Base-by-base conservation (phyloP, 73 alveolate genomes). In the Breviolum minutum region DNA sequence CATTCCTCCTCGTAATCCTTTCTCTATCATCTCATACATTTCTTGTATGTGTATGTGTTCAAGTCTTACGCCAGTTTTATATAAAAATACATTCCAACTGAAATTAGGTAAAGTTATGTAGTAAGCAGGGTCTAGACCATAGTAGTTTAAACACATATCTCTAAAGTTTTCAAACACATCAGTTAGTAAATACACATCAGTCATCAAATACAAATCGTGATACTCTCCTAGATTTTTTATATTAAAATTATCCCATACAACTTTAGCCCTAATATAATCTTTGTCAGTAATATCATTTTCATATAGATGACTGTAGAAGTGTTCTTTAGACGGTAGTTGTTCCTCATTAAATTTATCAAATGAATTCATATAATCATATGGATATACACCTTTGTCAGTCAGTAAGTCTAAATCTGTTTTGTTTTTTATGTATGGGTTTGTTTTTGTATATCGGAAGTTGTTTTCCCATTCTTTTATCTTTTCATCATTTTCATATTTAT, bases 81-180 rank as follows among this genome's bases (percentile, higher is more conserved):
- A 5, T n/a, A n/a, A 60, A 60, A 48, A 60, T 54, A 48, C 92
- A 83, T 32, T 48, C 61, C 92, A 83, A 83, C n/a, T n/a, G 16
- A 2, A 32, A 13, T 48, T 83, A 54, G 92, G 92, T 83, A 83
- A 60, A 8, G 73, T 83, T 0, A 83, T 8, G 7, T 83, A 83
- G 16, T 54, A 2, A 0, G 92, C 92, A 8, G 92, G 92, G 92
- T 83, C 74, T 32, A 83, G 17, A 2, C 73, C 73, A 24, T 83
- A 83, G 19, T 54, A 13, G n/a, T n/a, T n/a, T n/a, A n/a, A n/a
- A n/a, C n/a, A n/a, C n/a, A n/a, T n/a, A n/a, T n/a, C n/a, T n/a
- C 76, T 83, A 11, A 83, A 83, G 7, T 83, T 83, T 10, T 83
- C 92, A 54, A 83, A 77, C 0, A 83, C 92, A 83, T 83, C 92